Evolutionary conservation across 2,329 filamentous ascomycete species (phyloP).

Genomic region (Phaeosphaeriaceae sp.): DNA sequence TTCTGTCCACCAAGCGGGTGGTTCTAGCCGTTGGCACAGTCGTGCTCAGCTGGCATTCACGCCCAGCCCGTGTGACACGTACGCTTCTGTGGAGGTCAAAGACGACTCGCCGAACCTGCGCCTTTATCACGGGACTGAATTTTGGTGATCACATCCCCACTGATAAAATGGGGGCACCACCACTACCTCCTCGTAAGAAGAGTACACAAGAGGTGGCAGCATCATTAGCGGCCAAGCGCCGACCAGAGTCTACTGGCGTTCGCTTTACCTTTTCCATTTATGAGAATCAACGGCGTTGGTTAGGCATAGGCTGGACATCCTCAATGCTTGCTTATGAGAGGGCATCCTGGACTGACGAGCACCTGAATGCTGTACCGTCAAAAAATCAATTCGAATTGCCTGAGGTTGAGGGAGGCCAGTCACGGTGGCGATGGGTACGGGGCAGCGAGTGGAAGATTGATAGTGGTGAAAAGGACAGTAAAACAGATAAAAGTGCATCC

Average conservation of each 20-base stretch:
- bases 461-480: conserved; percentile 61
- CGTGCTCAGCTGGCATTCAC: conserved; percentile 88
- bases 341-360: conserved; percentile 93
- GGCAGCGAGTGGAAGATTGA: conserved; percentile 87
- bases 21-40: conserved; percentile 86
- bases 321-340: conserved; percentile 91
- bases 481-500: conserved; percentile 45
- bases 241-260: conserved; percentile 71
- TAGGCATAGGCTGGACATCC: conserved; percentile 93
- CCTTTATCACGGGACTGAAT: conserved; percentile 79
- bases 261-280: conserved; percentile 96
- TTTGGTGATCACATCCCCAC: conserved; percentile 60
- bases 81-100: conserved; percentile 90
- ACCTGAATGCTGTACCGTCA: conserved; percentile 78
- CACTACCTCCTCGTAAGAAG: conserved; percentile 52
- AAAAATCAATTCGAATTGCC: conserved; percentile 76
- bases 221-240: conserved; percentile 49
- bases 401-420: conserved; percentile 67
- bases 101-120: conserved; percentile 71
- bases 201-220: conserved; percentile 57
- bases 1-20: conserved; percentile 86
- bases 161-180: conserved; percentile 41
- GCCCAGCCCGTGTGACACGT: conserved; percentile 81
- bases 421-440: conserved; percentile 82
- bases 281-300: conserved; percentile 94